Evolutionary conservation across 768 basidiomycete genomes (phyloP), one percentile per base, ranked within the genome.

Genomic region (Mycena latifolia): DNA sequence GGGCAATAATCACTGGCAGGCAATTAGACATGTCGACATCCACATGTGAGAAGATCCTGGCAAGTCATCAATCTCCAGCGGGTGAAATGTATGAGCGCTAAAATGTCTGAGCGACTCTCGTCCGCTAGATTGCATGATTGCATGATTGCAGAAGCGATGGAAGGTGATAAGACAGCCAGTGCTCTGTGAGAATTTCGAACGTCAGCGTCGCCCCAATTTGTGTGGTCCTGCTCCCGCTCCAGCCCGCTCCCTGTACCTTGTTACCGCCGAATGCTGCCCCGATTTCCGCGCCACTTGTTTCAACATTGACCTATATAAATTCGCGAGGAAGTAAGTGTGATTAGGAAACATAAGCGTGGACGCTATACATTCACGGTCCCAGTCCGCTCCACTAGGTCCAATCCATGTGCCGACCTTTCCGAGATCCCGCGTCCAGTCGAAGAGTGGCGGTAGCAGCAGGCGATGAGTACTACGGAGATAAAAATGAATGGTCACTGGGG

Each of bases 251-350:
- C 20, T 82, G 73, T 58, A 91, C 92, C 89, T 96, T 96, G 84
- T 96, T 96, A 59, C 94, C 97, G 64, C 96, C 96, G 76, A 98
- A 98, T 0, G 93, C 93, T 48, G 94, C 95, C 55, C 86, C 86
- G 71, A 88, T 88, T 73, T 88, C 86, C 54, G 86, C 86, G 70
- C 86, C 86, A 73, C 85, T 86, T 11, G 86, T 88, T 48, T 86
- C 86, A 68, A 86, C 86, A 74, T 87, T 88, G 27, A 88, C 84
- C 85, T 88, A 69, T n/a, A 45, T 39, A 25, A 58, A 66, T 43
- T 28, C 27, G 33, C 24, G 24, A 56, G 58, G 53, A 55, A n/a
- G n/a, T 3, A 43, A 43, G 61, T 63, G 55, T 14, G 33, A 6
- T n/a, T 6, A 15, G 51, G 53, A 47, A 63, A 61, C 66, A 46